These are phyloP conservation scores for Schizothecium vesticola DNA, from an alignment of 495 filamentous ascomycete species.

Conservation along the genomic window DNA sequence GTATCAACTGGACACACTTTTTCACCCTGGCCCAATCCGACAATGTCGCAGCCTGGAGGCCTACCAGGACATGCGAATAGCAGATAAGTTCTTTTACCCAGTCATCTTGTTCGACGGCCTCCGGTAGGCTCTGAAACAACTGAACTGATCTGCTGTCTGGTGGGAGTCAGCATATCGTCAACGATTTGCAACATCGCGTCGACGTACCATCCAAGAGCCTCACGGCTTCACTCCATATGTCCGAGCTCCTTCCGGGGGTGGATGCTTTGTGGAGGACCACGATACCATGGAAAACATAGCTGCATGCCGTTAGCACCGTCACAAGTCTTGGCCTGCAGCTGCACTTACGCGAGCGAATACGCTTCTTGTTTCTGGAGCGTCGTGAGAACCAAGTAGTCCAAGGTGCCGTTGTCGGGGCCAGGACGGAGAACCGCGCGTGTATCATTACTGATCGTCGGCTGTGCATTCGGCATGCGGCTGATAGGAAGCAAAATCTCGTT, in stretches of 20 bases:
- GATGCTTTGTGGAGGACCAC: conserved; percentile 58
- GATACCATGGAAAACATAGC: conserved; percentile 60
- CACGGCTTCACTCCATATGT: conserved; percentile 39
- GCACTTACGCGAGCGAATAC: conserved; percentile 42
- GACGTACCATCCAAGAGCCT: conserved; percentile 22
- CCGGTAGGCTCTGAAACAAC: conserved; percentile 36
- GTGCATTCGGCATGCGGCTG: conserved; percentile 18
- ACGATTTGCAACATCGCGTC: neutral
- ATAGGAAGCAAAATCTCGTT: conserved; percentile 75
- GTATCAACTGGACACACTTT: conserved; percentile 36
- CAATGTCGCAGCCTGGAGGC: conserved; percentile 41
- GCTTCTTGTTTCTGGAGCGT: conserved; percentile 47
- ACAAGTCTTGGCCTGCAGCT: neutral
- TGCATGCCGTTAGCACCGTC: conserved; percentile 9
- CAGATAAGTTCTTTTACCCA: conserved; percentile 42
- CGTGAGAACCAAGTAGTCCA: conserved; percentile 46
- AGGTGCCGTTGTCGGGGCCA: conserved; percentile 43
- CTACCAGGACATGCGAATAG: conserved; percentile 44
- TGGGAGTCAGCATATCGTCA: neutral
- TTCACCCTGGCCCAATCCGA: conserved; percentile 44
- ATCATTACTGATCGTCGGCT: conserved; percentile 54
- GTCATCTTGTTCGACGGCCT: conserved; percentile 35
- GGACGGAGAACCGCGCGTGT: conserved; percentile 48
- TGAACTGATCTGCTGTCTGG: neutral
- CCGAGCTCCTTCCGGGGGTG: conserved; percentile 55